These are phyloP conservation scores for Colletotrichum agaves DNA, from an alignment of 2,329 filamentous ascomycete genomes.

Conservation along the genomic window DNA sequence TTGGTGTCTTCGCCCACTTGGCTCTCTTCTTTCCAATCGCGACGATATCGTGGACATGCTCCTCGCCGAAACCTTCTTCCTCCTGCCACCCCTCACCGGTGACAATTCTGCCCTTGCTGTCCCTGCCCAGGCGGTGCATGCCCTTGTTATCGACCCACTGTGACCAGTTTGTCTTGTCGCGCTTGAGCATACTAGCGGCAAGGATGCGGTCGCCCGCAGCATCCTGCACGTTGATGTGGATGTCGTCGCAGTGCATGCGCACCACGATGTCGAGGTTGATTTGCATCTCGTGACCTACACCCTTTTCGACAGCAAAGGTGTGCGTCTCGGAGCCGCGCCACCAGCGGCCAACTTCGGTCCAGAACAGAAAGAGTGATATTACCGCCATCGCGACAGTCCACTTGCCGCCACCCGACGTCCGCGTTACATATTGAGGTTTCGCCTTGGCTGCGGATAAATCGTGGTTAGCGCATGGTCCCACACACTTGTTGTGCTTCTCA, in stretches of 20 bases:
- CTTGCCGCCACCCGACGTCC: constrained; percentile 87
- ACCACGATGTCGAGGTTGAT: constrained; percentile 97
- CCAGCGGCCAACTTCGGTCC: constrained; percentile 84
- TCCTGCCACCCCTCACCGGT: constrained; percentile 70
- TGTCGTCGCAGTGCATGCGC: constrained; percentile 84
- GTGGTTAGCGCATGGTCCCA: constrained; percentile 38
- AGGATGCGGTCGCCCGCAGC: constrained; percentile 92
- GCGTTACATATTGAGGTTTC: constrained; percentile 90
- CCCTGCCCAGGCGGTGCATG: constrained; percentile 68
- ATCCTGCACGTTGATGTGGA: constrained; percentile 98
- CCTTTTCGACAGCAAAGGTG: constrained; percentile 93
- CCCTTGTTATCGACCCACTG: constrained; percentile 83
- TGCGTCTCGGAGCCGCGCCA: constrained; percentile 86
- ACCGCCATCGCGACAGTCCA: constrained; percentile 88
- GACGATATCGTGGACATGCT: constrained; percentile 92
- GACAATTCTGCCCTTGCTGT: constrained; percentile 63
- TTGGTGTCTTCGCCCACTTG: constrained; percentile 81
- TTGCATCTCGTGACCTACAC: constrained; percentile 86
- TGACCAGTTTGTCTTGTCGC: constrained; percentile 82
- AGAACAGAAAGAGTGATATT: constrained; percentile 79
- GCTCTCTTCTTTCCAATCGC: constrained; percentile 71
- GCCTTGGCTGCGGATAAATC: constrained; percentile 78
- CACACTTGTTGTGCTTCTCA: neutral
- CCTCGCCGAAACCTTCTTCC: constrained; percentile 78
- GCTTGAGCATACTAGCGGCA: constrained; percentile 77